A percentile compares a stretch with the other conserved stretches of the same genome.
Evolutionary conservation across 768 basidiomycete species (phyloP).

Genomic region (Psilocybe cyanescens): DNA sequence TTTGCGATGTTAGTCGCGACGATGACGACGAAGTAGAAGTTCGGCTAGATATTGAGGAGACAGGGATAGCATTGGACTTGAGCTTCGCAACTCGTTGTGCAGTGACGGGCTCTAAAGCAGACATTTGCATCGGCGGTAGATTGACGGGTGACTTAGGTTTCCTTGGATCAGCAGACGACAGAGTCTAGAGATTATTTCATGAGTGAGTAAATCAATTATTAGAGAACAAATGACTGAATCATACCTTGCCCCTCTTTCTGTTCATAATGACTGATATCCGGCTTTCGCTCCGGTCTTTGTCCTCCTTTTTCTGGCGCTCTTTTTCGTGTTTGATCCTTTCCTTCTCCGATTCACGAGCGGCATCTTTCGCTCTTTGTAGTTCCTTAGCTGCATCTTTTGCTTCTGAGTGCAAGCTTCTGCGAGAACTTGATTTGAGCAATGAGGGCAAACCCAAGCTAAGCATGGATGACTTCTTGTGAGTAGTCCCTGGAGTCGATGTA

Average conservation of each 20-base stretch:
- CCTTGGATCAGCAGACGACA: conserved; percentile 82
- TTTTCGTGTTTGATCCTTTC: conserved; percentile 49
- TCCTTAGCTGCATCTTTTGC: conserved; percentile 59
- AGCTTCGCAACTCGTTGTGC: conserved; percentile 86
- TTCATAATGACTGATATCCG: conserved; percentile 88
- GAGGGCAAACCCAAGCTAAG: conserved; percentile 82
- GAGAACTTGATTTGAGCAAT: conserved; percentile 83
- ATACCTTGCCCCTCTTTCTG: conserved; percentile 89
- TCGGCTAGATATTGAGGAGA: conserved; percentile 39
- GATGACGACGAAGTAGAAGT: conserved; percentile 50
- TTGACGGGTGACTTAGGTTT: conserved; percentile 70
- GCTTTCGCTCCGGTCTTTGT: conserved; percentile 89
- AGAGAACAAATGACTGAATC: conserved; percentile 21
- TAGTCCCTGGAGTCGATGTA: conserved; percentile 57
- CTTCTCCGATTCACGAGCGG: conserved; percentile 52
- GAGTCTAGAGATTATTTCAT: conserved; percentile 53
- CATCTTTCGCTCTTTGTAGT: conserved; percentile 42
- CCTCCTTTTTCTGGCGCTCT: conserved; percentile 70
- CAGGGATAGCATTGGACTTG: conserved; percentile 57
- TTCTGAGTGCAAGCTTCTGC: conserved; percentile 77
- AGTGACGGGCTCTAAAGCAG: conserved; percentile 80
- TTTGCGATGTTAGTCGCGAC: conserved; percentile 78
- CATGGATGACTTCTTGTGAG: conserved; percentile 82
- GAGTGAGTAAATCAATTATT: conserved; percentile 12
- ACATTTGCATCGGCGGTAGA: conserved; percentile 91